phyloP scores from a whole-genome alignment of 2,329 filamentous ascomycete genomes.

The Penicillium sp. region DNA sequence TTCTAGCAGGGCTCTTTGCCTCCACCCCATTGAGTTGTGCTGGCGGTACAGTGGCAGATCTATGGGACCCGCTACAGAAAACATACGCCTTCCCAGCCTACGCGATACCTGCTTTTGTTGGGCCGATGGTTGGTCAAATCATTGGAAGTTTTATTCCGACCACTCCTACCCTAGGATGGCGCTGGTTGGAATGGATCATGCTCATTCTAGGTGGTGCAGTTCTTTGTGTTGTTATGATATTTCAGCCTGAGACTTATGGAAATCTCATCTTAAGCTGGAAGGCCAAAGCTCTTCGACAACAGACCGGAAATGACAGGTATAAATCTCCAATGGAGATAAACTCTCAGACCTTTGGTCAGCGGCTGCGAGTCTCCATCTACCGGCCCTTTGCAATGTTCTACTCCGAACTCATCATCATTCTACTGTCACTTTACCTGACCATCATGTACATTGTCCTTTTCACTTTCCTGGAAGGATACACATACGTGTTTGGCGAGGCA shows the following conservation, averaged over 20 bases:
- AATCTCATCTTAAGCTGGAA: conserved; percentile 48
- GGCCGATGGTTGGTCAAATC: conserved; percentile 25
- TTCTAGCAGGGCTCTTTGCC: conserved; percentile 52
- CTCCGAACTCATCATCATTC: conserved; percentile 40
- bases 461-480: conserved; percentile 47
- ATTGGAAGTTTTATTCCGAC: conserved; percentile 21
- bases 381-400: conserved; percentile 52
- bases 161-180: conserved; percentile 18
- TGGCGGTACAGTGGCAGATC: conserved; percentile 48
- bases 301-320: conserved; percentile 50
- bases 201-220: conserved; percentile 40
- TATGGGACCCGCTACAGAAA: conserved; percentile 50
- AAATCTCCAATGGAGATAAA: conserved; percentile 44
- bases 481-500: conserved; percentile 52
- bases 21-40: conserved; percentile 48
- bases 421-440: conserved; percentile 30
- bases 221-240: conserved; percentile 41
- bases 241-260: conserved; percentile 54
- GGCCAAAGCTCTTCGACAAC: conserved; percentile 38
- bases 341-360: conserved; percentile 39
- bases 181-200: conserved; percentile 51
- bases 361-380: conserved; percentile 35
- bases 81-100: conserved; percentile 54
- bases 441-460: conserved; percentile 35
- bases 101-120: conserved; percentile 47